Evolutionary conservation across 768 basidiomycete species (phyloP), one percentile per base, ranked within the genome.

Genomic region (Naganishia kalamii): DNA sequence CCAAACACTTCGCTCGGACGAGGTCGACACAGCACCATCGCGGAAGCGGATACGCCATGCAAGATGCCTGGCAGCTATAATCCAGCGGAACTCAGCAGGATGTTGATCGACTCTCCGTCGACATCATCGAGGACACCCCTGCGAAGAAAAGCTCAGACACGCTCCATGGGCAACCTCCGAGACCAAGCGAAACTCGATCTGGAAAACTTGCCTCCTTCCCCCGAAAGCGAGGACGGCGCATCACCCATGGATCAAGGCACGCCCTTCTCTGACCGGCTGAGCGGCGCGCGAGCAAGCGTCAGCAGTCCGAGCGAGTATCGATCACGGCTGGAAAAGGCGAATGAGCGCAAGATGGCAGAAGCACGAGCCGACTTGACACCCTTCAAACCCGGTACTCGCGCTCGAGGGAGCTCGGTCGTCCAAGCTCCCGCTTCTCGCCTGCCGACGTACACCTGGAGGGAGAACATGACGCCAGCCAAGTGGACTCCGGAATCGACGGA

Each of bases 381-480:
- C 11, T 60, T 23, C 33, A 59, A 32, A 48, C 64, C 30, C 35
- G 54, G 54, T 40, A 65, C 54, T 59, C 47, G 41, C n/a, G 8
- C 32, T 12, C 43, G 43, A 5, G 32, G 60, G 19, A 61, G 27
- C 25, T 61, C 60, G 29, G 33, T 41, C 4, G 23, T 71, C 23
- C 68, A 70, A 17, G 68, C 70, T 12, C 70, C 70, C 4, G 37
- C 66, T 64, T 72, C 70, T 3, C 72, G 70, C 21, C 68, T 70
- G 12, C 70, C 75, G 12, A 70, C 65, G 4, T 77, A 66, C 48
- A 46, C 65, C 23, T 77, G 73, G 51, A 63, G 66, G n/a, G 74
- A 76, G 65, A 64, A 68, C 13, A 72, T 72, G 8, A 78, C 77
- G 11, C 77, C 77, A 3, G 75, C 74, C 21, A 78, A 76, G 66